Conservation (phyloP, 768 basidiomycete genomes). For the Phylloporus scabripes region DNA sequence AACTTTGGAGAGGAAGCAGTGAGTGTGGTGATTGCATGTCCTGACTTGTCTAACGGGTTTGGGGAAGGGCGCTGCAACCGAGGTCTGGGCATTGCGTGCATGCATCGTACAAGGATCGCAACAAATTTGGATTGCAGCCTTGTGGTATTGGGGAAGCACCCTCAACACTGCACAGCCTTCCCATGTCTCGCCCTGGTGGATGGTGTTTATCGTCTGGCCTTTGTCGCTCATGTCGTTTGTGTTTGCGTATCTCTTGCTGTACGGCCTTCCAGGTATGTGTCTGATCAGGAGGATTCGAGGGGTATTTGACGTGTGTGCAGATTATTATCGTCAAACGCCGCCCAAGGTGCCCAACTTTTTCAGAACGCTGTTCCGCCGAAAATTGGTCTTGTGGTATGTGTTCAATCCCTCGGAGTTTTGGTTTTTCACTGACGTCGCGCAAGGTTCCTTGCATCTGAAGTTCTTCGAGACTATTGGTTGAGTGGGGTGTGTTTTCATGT, state of each 20-base stretch:
- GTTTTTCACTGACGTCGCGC: neutral
- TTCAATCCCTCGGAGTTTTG: neutral
- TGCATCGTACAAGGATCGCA: slow-evolving; percentile 94
- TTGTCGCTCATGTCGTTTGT: slow-evolving; percentile 65
- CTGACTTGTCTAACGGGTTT: slow-evolving; percentile 5
- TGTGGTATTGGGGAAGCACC: slow-evolving; percentile 94
- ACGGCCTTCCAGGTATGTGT: slow-evolving; percentile 77
- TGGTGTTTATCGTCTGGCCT: slow-evolving; percentile 78
- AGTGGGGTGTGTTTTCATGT: slow-evolving; percentile 56
- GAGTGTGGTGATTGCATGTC: slow-evolving; percentile 21
- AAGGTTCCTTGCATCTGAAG: slow-evolving; percentile 82
- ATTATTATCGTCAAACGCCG: slow-evolving; percentile 88
- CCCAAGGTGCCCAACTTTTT: slow-evolving; percentile 94
- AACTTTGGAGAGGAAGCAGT: slow-evolving; percentile 98
- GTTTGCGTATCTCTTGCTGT: slow-evolving; percentile 80
- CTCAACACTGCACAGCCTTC: slow-evolving; percentile 52
- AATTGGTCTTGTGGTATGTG: slow-evolving; percentile 77
- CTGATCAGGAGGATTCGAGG: neutral
- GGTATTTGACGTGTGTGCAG: slow-evolving; percentile 31
- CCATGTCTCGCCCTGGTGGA: slow-evolving; percentile 76
- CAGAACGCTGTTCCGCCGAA: slow-evolving; percentile 81
- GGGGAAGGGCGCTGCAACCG: slow-evolving; percentile 80
- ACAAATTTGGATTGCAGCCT: slow-evolving; percentile 90
- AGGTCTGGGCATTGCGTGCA: slow-evolving; percentile 88
- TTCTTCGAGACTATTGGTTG: slow-evolving; percentile 90